These are phyloP conservation scores for Penicillium sp. DNA, from an alignment of 2,329 filamentous ascomycete genomes.

Conservation along the genomic window DNA sequence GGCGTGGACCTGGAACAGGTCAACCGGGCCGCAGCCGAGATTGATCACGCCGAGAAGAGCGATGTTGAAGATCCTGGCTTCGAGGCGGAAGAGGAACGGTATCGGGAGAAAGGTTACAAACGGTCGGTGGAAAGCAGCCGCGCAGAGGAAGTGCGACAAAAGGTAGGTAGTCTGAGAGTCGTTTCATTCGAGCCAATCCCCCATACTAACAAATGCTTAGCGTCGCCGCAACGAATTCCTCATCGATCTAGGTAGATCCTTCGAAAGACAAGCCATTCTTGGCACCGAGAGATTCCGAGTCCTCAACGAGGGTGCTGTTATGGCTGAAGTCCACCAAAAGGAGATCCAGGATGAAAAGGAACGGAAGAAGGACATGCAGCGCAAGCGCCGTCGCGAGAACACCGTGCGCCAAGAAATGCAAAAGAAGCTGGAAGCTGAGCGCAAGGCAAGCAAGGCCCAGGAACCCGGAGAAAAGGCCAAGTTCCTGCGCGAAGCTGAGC, in stretches of 20 bases:
- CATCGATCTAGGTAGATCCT: slow-evolving; percentile 56
- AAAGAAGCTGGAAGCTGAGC: slow-evolving; percentile 76
- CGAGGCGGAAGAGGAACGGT: slow-evolving; percentile 54
- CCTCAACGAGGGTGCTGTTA: slow-evolving; percentile 73
- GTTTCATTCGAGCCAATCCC: background rate
- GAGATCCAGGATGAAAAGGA: slow-evolving; percentile 95
- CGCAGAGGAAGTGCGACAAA: slow-evolving; percentile 62
- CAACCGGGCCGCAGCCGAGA: slow-evolving; percentile 61
- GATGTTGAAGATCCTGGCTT: slow-evolving; percentile 57
- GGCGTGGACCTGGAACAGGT: slow-evolving; percentile 61
- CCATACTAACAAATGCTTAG: slow-evolving; percentile 43
- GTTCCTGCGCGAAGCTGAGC: slow-evolving; percentile 79
- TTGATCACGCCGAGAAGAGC: slow-evolving; percentile 56
- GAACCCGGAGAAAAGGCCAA: slow-evolving; percentile 80
- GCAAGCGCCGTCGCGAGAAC: slow-evolving; percentile 92
- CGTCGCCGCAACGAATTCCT: slow-evolving; percentile 57
- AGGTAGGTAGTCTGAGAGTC: slow-evolving; percentile 48
- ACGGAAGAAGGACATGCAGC: slow-evolving; percentile 99
- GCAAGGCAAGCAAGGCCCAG: slow-evolving; percentile 71
- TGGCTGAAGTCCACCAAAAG: slow-evolving; percentile 82
- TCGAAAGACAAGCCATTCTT: slow-evolving; percentile 65
- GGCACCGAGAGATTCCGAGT: slow-evolving; percentile 75
- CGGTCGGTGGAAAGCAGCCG: slow-evolving; percentile 65
- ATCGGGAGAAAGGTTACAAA: slow-evolving; percentile 57
- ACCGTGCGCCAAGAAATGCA: slow-evolving; percentile 83